Evolutionary conservation across 106 monocot species (phyloP), one percentile per base, ranked within the genome.

Genomic region (Dendrobium chrysotoxum): DNA sequence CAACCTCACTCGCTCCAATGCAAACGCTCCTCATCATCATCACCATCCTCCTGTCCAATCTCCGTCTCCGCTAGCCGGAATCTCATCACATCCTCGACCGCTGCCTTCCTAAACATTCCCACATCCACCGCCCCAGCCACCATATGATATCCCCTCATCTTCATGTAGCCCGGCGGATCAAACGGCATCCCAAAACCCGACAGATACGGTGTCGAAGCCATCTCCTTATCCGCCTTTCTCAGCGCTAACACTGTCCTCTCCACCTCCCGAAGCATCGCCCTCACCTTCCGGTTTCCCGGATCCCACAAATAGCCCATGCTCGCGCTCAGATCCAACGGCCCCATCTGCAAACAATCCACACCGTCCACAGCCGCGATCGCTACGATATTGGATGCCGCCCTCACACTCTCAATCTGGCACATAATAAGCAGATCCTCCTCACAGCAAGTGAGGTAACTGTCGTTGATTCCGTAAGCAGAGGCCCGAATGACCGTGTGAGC

Each of bases 321-420:
- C 2, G 96, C 93, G 79, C 91, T 93, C 83, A 96, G 79, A 55
- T 96, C 93, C 76, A 93, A 71, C 61, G 96, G 96, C 5, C 96
- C 96, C 93, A 93, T 96, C 78, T 96, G 96, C 16, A 96, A 82
- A 50, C 87, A 89, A 76, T 96, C 90, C 21, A 96, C 93, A 4
- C 96, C 96, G 0, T 96, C 93, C 17, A 96, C 90, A 72, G 84
- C 85, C 25, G 92, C 91, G 76, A 96, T 93, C 54, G 85, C 92
- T 76, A 90, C 93, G 76, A 92, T 83, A 35, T 87, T 75, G 28
- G 65, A 72, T 47, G 89, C 80, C 17, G 75, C 91, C 0, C 75
- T 44, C 8, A 58, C 83, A 5, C 87, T 74, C 80, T 93, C 93
- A 58, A 92, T 92, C 88, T 95, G 93, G 67, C 86, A 85, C 87